phyloP scores from a whole-genome alignment of 352 stramenopile species.

The Peronosclerospora sorghi region DNA sequence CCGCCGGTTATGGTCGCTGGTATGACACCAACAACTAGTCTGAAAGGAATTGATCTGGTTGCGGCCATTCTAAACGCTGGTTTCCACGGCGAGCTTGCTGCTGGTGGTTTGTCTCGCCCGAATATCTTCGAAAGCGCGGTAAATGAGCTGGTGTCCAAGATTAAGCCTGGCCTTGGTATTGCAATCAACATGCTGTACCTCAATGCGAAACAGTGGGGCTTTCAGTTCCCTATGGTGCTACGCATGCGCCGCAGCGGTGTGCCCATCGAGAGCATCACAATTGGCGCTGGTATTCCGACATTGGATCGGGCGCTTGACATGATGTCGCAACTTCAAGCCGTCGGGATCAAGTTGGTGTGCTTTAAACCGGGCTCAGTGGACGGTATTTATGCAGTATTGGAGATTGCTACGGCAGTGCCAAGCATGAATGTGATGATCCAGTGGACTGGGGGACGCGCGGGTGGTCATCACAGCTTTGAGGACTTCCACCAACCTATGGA shows the following conservation, averaged over 20 bases:
- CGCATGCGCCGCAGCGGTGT: conserved; percentile 66
- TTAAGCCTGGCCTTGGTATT: conserved; percentile 63
- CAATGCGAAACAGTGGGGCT: conserved; percentile 83
- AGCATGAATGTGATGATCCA: conserved; percentile 78
- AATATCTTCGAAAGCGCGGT: conserved; percentile 66
- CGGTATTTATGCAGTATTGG: conserved; percentile 63
- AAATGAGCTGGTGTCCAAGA: conserved; percentile 52
- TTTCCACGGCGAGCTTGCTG: conserved; percentile 71
- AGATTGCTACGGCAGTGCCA: conserved; percentile 50
- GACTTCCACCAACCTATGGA: conserved; percentile 79
- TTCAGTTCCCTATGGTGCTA: conserved; percentile 84
- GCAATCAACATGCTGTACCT: conserved; percentile 86
- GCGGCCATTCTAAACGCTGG: conserved; percentile 71
- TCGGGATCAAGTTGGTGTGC: conserved; percentile 67
- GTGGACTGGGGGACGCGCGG: conserved; percentile 78
- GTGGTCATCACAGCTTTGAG: conserved; percentile 84
- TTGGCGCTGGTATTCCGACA: conserved; percentile 74
- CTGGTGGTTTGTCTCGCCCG: conserved; percentile 52
- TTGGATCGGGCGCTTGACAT: conserved; percentile 74
- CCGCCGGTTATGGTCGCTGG: conserved; percentile 71
- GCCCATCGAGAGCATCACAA: conserved; percentile 84
- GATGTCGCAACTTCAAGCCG: conserved; percentile 44
- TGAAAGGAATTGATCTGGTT: conserved; percentile 71
- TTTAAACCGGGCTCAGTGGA: conserved; percentile 81
- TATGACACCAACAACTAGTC: conserved; percentile 81